Evolutionary conservation across 148 eudicot genomes (phyloP).

Genomic region (Arctostaphylos glauca): DNA sequence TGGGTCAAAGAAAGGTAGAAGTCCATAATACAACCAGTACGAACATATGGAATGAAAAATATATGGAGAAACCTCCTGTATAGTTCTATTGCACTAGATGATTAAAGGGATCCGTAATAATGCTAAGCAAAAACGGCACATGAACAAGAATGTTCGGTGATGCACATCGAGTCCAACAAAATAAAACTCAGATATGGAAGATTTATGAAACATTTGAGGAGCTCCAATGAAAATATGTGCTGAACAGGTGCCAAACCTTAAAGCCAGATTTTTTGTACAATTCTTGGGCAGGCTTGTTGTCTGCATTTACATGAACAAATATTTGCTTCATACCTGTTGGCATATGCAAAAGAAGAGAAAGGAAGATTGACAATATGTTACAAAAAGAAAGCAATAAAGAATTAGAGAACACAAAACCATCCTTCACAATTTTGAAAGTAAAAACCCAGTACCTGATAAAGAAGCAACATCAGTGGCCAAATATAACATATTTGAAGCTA

Average conservation of each 20-base stretch:
- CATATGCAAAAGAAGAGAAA: conserved; percentile 11
- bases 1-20: not conserved
- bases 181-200: not conserved
- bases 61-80: not conserved
- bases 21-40: not conserved
- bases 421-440: not conserved
- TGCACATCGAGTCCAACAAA: not conserved
- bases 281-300: conserved; percentile 67
- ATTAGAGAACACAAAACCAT: conserved; percentile 5
- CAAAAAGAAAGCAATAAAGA: conserved; percentile 2
- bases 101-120: not conserved
- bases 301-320: conserved; percentile 75
- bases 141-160: not conserved
- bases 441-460: conserved; percentile 40
- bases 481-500: conserved; percentile 68
- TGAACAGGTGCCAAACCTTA: conserved; percentile 39
- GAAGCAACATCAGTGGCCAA: conserved; percentile 57
- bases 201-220: not conserved
- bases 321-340: conserved; percentile 59
- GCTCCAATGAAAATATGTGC: not conserved
- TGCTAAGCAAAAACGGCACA: too few species aligned
- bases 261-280: conserved; percentile 67
- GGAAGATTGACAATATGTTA: not conserved
- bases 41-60: not conserved
- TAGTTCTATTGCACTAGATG: not conserved